A percentile compares a stretch with the other conserved stretches of the same genome.
These are phyloP conservation scores for Cupressus sempervirens DNA, from an alignment of 75 land plant species.

Conservation along the genomic window DNA sequence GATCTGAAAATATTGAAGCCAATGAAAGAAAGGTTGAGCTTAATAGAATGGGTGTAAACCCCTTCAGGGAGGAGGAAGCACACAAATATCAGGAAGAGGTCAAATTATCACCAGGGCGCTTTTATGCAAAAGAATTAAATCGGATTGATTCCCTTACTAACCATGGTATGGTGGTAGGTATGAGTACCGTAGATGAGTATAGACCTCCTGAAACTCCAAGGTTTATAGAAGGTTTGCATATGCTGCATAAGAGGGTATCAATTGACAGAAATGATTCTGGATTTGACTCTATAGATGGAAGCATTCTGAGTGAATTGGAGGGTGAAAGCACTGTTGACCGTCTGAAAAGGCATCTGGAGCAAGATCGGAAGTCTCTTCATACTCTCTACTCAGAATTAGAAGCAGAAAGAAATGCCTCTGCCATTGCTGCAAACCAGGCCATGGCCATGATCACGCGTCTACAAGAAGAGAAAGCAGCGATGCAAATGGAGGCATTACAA, in stretches of 20 bases:
- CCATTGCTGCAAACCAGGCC: conserved; percentile 76
- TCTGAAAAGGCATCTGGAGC: conserved; percentile 50
- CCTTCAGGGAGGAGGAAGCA: not conserved
- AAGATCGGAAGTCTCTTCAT: conserved; percentile 38
- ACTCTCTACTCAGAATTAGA: conserved; percentile 69
- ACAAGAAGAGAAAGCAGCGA: conserved; percentile 92
- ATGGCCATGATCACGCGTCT: conserved; percentile 93
- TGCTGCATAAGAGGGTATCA: conserved; percentile 41
- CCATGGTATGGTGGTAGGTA: conserved; percentile 12
- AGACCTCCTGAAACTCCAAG: conserved; percentile 27
- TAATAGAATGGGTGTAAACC: not conserved
- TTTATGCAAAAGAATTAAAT: conserved; percentile 10
- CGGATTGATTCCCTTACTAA: conserved; percentile 20
- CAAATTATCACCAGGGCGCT: not conserved
- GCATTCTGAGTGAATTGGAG: conserved; percentile 61
- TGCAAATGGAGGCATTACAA: conserved; percentile 81
- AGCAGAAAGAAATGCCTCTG: conserved; percentile 85
- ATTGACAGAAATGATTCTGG: conserved; percentile 70
- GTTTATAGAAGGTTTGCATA: conserved; percentile 20
- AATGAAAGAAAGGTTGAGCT: not conserved
- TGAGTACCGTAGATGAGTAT: conserved; percentile 31
- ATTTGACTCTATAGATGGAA: conserved; percentile 57
- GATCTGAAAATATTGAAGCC: not conserved
- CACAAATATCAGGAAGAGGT: not conserved
- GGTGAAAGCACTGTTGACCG: conserved; percentile 56